These are phyloP conservation scores for Physocladia obscura DNA, from an alignment of 192 early-diverging fungal genomes.

Conservation along the genomic window DNA sequence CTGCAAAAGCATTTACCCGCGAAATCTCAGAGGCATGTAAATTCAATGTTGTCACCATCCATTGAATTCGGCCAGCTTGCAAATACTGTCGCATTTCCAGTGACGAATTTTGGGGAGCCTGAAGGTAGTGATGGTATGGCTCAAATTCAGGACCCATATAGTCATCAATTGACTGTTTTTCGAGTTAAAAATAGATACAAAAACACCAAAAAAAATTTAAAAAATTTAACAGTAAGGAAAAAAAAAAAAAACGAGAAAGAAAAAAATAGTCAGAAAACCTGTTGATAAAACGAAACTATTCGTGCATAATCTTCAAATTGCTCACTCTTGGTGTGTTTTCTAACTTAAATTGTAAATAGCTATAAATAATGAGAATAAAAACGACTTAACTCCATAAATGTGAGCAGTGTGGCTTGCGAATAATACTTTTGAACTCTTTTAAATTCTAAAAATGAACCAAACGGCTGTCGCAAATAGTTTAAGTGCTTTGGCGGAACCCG, in stretches of 20 bases:
- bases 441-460: too few species aligned
- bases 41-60: constrained; percentile 2
- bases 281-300: constrained; percentile 2
- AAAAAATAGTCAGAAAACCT: constrained; percentile 1
- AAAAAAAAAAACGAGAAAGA: background rate
- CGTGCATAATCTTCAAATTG: constrained; percentile 18
- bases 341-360: background rate
- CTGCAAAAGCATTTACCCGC: constrained; percentile 6
- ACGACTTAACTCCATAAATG: background rate
- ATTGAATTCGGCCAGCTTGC: constrained; percentile 5
- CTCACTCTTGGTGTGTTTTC: background rate
- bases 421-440: background rate
- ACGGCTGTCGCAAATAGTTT: too few species aligned
- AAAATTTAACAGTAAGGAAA: background rate
- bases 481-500: background rate
- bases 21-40: constrained; percentile 3
- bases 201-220: background rate
- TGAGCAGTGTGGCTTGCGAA: background rate
- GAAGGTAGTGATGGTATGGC: constrained; percentile 22
- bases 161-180: constrained; percentile 12
- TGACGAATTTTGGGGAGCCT: constrained; percentile 3
- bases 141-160: constrained; percentile 29
- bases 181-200: background rate
- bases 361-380: background rate
- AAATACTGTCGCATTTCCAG: constrained; percentile 3